These are phyloP conservation scores for Hirsutella minnesotensis DNA, from an alignment of 2,329 filamentous ascomycete genomes.

Conservation along the genomic window DNA sequence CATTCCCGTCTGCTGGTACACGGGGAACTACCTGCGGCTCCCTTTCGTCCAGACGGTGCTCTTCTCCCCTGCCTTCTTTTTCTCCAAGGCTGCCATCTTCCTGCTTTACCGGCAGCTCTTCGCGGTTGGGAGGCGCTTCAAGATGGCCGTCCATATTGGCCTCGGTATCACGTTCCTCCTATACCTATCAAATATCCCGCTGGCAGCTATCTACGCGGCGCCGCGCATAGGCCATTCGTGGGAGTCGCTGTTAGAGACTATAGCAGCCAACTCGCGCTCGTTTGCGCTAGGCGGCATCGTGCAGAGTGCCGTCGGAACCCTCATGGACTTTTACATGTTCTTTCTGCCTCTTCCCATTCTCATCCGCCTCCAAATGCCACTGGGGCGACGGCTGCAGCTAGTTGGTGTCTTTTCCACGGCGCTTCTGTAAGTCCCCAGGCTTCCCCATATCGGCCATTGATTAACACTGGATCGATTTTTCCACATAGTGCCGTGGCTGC, in stretches of 20 bases:
- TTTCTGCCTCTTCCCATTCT: constrained; percentile 6
- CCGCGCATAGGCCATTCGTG: constrained; percentile 4
- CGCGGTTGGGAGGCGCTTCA: constrained; percentile 1
- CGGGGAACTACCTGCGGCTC: background rate
- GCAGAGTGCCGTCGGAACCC: constrained; percentile 2
- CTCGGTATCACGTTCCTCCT: constrained; percentile 5
- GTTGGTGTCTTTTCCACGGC: constrained; percentile 7
- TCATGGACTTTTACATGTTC: constrained; percentile 9
- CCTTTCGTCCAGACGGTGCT: constrained; percentile 6
- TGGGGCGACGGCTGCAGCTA: constrained; percentile 3
- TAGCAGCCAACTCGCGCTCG: too few relatives aligned
- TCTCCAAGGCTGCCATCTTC: constrained; percentile 9
- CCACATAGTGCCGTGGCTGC: background rate
- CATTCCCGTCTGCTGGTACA: constrained; percentile 6
- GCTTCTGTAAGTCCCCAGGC: constrained; percentile 6
- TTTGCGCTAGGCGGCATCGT: background rate
- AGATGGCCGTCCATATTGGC: constrained; percentile 6
- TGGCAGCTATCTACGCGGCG: constrained; percentile 3
- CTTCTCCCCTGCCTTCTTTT: constrained; percentile 6
- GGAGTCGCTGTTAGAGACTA: background rate
- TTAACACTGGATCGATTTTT: too few relatives aligned
- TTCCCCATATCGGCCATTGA: too few relatives aligned
- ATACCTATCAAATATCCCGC: constrained; percentile 4
- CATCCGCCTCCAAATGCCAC: constrained; percentile 3
- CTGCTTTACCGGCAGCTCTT: constrained; percentile 10